Conservation (phyloP, 352 stramenopile species). For the Phytophthora hybrid region DNA sequence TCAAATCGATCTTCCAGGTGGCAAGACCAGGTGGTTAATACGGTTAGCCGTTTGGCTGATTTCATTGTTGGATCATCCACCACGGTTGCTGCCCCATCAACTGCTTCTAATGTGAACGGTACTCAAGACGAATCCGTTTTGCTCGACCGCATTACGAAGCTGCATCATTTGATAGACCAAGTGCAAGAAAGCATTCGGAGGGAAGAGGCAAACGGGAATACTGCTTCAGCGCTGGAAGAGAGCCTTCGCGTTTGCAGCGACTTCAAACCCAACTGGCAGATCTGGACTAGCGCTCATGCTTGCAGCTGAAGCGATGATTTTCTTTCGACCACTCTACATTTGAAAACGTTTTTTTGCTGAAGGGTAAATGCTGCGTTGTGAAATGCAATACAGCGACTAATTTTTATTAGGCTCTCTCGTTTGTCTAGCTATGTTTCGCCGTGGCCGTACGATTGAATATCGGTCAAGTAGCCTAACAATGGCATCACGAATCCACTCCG, state of each 20-base stretch:
- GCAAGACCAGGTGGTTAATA: not conserved
- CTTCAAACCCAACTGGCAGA: not conserved
- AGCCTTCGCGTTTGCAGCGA: not conserved
- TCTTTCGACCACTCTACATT: no score
- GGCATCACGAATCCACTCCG: not conserved
- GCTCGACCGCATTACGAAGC: not conserved
- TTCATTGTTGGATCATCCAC: not conserved
- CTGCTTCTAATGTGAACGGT: not conserved
- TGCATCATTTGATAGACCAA: not conserved
- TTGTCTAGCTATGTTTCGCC: not conserved
- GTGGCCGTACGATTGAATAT: not conserved
- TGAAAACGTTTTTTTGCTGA: no score
- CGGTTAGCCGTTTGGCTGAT: constrained; percentile 2
- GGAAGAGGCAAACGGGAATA: not conserved
- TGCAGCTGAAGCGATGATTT: no score
- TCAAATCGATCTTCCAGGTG: not conserved
- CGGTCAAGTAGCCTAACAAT: not conserved
- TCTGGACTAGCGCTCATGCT: no score
- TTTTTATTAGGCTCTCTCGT: not conserved
- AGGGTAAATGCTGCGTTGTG: no score
- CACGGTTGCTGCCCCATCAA: not conserved
- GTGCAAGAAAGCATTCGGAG: not conserved
- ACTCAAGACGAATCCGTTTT: not conserved
- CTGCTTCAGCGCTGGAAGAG: no score
- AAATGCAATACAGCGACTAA: no score